Evolutionary conservation across 495 filamentous ascomycete genomes (phyloP).

Genomic region (Lasiosphaeriaceae sp.): DNA sequence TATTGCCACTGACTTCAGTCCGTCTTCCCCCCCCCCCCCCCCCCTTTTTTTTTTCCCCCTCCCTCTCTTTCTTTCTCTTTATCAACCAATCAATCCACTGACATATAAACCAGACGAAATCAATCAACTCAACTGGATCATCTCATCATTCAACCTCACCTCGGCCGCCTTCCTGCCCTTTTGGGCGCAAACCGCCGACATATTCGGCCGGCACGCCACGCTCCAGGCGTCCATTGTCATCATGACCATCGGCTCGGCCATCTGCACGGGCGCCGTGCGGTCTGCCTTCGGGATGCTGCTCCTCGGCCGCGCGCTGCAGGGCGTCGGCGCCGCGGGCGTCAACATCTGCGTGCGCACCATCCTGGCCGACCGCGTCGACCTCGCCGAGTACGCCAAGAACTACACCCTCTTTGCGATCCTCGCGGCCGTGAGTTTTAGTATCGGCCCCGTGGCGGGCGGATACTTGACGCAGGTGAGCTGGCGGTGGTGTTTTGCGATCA

Average conservation of each 20-base stretch:
- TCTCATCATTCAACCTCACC: constrained; percentile 59
- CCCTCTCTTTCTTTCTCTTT: neutral
- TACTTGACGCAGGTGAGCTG: constrained; percentile 42
- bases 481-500: constrained; percentile 59
- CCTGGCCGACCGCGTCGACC: constrained; percentile 52
- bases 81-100: neutral
- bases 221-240: constrained; percentile 14
- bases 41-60: neutral
- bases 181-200: constrained; percentile 56
- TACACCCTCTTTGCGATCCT: constrained; percentile 54
- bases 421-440: constrained; percentile 45
- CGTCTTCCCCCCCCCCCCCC: constrained; percentile 10
- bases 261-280: constrained; percentile 46
- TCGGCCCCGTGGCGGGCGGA: constrained; percentile 53
- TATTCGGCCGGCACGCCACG: constrained; percentile 47
- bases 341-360: constrained; percentile 51
- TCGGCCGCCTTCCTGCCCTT: constrained; percentile 59
- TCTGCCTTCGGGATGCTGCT: constrained; percentile 50
- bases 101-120: constrained; percentile 39
- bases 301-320: constrained; percentile 56
- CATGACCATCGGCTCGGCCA: constrained; percentile 22
- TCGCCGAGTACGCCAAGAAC: constrained; percentile 55
- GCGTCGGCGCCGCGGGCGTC: constrained; percentile 51
- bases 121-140: constrained; percentile 59
- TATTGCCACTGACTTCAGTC: constrained; percentile 58